These are phyloP conservation scores for Microbotryum lychnidis-dioicae DNA, from an alignment of 1,284 basidiomycete genomes.

Conservation along the genomic window DNA sequence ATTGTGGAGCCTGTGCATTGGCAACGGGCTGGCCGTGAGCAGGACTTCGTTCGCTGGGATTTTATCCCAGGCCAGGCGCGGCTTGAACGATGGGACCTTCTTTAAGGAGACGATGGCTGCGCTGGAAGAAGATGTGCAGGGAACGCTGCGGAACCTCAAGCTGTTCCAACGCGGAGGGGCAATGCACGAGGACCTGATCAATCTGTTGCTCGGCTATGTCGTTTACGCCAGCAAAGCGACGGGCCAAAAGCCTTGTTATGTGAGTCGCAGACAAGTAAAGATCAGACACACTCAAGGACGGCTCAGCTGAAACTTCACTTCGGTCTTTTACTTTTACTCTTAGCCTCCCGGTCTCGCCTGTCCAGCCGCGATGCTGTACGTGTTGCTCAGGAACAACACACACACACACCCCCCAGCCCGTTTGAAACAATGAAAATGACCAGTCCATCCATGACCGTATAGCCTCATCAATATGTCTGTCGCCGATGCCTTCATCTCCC, in stretches of 20 bases:
- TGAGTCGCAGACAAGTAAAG: conserved; percentile 37
- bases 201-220: conserved; percentile 83
- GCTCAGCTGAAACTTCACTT: background rate
- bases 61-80: conserved; percentile 62
- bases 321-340: too few relatives aligned
- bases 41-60: conserved; percentile 73
- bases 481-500: conserved; percentile 67
- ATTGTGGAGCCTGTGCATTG: conserved; percentile 81
- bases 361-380: conserved; percentile 39
- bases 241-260: conserved; percentile 56
- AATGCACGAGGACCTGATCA: conserved; percentile 74
- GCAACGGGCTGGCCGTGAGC: conserved; percentile 77
- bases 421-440: conserved; percentile 1
- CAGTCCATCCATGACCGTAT: conserved; percentile 20
- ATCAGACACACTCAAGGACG: background rate
- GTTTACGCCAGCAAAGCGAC: conserved; percentile 60
- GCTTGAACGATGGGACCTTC: conserved; percentile 61
- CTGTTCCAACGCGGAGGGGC: conserved; percentile 76
- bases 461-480: conserved; percentile 68
- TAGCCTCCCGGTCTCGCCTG: conserved; percentile 29
- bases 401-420: background rate
- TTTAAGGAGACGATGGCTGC: conserved; percentile 58
- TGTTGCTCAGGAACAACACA: conserved; percentile 48
- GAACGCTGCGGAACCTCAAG: conserved; percentile 76
- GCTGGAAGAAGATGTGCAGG: conserved; percentile 71